Conservation (phyloP, 2,329 filamentous ascomycete species). For the Aspergillus novoparasiticus region DNA sequence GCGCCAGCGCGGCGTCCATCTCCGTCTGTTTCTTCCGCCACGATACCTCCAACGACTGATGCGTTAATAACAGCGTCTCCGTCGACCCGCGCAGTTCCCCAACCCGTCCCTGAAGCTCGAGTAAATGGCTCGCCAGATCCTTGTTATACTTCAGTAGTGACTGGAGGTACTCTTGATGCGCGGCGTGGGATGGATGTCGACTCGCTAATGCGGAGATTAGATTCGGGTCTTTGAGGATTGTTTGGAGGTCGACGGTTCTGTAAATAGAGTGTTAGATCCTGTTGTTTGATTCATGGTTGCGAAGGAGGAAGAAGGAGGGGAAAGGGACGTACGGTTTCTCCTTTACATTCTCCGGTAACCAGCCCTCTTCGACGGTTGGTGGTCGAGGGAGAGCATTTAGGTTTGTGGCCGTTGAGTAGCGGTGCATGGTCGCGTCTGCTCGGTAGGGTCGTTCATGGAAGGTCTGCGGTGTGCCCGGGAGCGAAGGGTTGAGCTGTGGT, state of each 20-base stretch:
- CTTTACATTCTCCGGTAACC: conserved; percentile 75
- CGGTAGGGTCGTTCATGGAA: conserved; percentile 29
- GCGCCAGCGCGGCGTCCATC: conserved; percentile 80
- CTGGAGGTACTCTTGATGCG: conserved; percentile 66
- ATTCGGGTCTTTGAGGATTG: conserved; percentile 70
- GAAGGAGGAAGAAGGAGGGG: too few species aligned
- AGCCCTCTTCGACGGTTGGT: conserved; percentile 59
- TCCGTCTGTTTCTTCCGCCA: conserved; percentile 87
- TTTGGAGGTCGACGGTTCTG: conserved; percentile 60
- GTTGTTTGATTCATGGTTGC: too few species aligned
- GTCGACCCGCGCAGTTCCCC: conserved; percentile 63
- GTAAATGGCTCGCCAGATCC: conserved; percentile 59
- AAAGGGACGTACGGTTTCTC: conserved; percentile 72
- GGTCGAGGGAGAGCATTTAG: conserved; percentile 27
- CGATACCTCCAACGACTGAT: conserved; percentile 86
- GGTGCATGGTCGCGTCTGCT: conserved; percentile 12
- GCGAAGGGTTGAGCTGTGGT: conserved; percentile 54
- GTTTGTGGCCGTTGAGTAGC: conserved; percentile 16
- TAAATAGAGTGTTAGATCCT: background rate
- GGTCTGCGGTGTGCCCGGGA: conserved; percentile 47
- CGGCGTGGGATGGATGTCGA: conserved; percentile 70
- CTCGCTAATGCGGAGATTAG: conserved; percentile 77
- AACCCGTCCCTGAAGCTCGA: conserved; percentile 51
- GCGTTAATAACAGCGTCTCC: conserved; percentile 78
- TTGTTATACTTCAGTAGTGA: conserved; percentile 71